Conservation (phyloP, 169 alveolate genomes). For the Ichthyophthirius multifiliis region DNA sequence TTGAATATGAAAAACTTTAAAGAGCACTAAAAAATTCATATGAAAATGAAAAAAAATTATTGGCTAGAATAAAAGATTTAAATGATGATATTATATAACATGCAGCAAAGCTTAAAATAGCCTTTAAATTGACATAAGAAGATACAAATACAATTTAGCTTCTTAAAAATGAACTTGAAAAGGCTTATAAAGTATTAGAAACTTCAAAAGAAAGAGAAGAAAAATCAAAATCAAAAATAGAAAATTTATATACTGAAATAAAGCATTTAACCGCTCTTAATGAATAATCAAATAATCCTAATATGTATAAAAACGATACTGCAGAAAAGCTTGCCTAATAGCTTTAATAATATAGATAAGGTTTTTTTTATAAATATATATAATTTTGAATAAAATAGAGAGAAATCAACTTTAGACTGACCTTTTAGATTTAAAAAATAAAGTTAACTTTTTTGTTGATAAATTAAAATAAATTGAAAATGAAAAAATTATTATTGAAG, state of each 20-base stretch:
- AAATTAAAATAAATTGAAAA: constrained; percentile 48
- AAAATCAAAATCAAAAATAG: constrained; percentile 63
- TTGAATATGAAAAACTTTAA: constrained; percentile 83
- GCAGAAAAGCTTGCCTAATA: constrained; percentile 62
- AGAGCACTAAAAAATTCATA: constrained; percentile 78
- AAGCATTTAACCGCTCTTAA: constrained; percentile 56
- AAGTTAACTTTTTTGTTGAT: constrained; percentile 29
- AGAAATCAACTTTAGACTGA: constrained; percentile 2
- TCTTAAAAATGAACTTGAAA: constrained; percentile 74
- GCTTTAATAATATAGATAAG: constrained; percentile 44
- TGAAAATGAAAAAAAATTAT: constrained; percentile 74
- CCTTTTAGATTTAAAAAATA: constrained; percentile 17
- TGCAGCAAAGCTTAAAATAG: constrained; percentile 79
- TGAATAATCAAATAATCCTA: constrained; percentile 73
- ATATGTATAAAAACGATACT: constrained; percentile 73
- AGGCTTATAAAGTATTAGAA: constrained; percentile 81
- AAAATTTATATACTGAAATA: constrained; percentile 60
- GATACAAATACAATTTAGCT: constrained; percentile 67
- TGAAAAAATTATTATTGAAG: constrained; percentile 51
- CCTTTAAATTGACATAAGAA: constrained; percentile 77
- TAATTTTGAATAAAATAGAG: background rate
- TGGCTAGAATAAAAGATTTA: constrained; percentile 70
- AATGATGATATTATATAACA: constrained; percentile 71
- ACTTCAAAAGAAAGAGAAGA: constrained; percentile 75
- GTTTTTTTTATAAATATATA: too few relatives aligned